Percentiles rank a stretch among this genome's conserved stretches.
These are phyloP conservation scores for Kuraishia ogatae DNA, from an alignment of 805 yeast species.

Conservation along the genomic window DNA sequence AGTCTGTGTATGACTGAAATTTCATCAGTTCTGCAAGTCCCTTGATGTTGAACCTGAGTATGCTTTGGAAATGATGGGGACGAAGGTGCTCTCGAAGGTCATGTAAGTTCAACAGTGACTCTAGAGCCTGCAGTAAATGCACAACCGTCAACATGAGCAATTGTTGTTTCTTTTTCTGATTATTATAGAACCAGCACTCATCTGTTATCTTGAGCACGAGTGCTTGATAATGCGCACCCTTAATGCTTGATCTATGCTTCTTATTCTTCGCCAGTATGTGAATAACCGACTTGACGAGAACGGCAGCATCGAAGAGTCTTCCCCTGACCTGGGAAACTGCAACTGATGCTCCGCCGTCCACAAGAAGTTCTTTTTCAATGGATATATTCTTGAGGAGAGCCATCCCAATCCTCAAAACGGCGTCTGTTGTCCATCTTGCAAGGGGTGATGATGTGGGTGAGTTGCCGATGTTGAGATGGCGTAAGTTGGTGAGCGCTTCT, in stretches of 20 bases:
- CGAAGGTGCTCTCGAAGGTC: conserved; percentile 18
- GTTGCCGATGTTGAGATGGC: not conserved
- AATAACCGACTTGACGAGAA: not conserved
- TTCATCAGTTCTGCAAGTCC: conserved; percentile 9
- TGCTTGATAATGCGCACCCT: conserved; percentile 18
- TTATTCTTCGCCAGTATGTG: not conserved
- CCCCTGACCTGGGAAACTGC: not conserved
- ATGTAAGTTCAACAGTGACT: conserved; percentile 14
- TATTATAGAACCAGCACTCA: conserved; percentile 9
- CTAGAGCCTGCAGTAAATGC: conserved; percentile 20
- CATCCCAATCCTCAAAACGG: not conserved
- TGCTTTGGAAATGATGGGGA: conserved; percentile 8
- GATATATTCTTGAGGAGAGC: not conserved
- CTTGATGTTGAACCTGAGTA: conserved; percentile 9
- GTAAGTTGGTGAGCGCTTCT: not conserved
- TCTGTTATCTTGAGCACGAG: conserved; percentile 11
- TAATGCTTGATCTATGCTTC: conserved; percentile 7
- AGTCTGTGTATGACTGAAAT: not conserved
- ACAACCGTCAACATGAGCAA: conserved; percentile 20
- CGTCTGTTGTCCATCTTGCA: not conserved
- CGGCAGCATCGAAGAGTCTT: not conserved
- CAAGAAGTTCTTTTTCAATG: not conserved
- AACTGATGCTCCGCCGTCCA: not conserved
- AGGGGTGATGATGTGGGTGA: not conserved
- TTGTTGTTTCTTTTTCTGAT: not conserved